Percentiles rank a stretch among this genome's conserved stretches.
Conservation (phyloP, 345 rosid genomes). For the Mallotus nudiflorus region DNA sequence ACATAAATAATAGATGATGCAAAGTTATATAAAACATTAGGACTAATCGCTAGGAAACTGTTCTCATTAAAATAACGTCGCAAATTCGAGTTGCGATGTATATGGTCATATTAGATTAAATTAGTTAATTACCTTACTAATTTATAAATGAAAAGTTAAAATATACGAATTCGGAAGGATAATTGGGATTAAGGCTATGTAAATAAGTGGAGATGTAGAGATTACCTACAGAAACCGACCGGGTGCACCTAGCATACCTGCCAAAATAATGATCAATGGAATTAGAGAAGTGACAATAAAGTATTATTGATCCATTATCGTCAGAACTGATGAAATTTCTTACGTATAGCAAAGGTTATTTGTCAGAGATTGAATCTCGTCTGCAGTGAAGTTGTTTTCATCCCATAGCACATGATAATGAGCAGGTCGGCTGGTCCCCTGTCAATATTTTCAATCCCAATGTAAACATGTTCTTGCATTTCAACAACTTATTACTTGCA, state of each 20-base stretch:
- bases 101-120: too few relatives aligned
- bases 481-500: too few relatives aligned
- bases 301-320: neutral
- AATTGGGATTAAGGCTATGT: too few relatives aligned
- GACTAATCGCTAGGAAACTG: too few relatives aligned
- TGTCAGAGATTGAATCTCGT: conserved; percentile 43
- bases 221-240: conserved; percentile 48
- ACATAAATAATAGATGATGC: too few relatives aligned
- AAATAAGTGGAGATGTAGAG: neutral
- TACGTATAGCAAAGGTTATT: conserved; percentile 43
- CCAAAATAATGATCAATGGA: neutral
- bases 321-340: neutral
- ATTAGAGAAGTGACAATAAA: neutral
- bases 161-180: too few relatives aligned
- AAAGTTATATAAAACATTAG: too few relatives aligned
- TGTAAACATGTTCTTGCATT: neutral
- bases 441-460: conserved; percentile 7
- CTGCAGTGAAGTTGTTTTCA: conserved; percentile 46
- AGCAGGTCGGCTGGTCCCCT: conserved; percentile 48
- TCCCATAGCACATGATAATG: conserved; percentile 49
- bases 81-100: too few relatives aligned
- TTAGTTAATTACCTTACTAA: too few relatives aligned
- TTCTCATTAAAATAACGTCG: too few relatives aligned
- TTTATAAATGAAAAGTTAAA: too few relatives aligned
- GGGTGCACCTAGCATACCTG: conserved; percentile 51